Evolutionary conservation across 805 yeast genomes (phyloP), one percentile per base, ranked within the genome.

Genomic region (Yarrowia divulgata): DNA sequence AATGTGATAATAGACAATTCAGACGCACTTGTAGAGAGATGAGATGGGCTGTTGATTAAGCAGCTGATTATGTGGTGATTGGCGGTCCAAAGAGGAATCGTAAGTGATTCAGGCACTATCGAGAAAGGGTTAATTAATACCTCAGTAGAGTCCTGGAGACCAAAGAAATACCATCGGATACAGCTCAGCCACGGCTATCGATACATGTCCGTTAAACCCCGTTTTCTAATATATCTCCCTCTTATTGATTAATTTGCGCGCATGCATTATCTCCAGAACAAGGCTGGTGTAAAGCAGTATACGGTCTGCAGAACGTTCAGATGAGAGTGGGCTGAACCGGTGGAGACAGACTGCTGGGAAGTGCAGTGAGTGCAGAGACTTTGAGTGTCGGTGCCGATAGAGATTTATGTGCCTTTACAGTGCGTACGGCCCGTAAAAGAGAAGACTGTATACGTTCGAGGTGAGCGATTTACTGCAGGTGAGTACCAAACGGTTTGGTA

Each of bases 1-100:
- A 60, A 60, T 60, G 42, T 43, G 40, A 62, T 58, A 13, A 60
- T 60, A 43, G 49, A 58, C 58, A 19, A 23, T 23, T 23, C 4
- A 23, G 29, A 23, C 29, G 29, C 2, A 23, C 29, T 23, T 23
- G 29, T 23, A 23, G 29, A 23, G 29, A 23, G 3, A 23, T 23
- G 29, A 23, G 29, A 23, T 23, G 29, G 29, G 29, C 29, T 23
- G 29, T 23, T 23, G 4, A 2, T 9, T 50, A 32, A 50, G 55
- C 55, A 32, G 55, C n/a, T 5, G 29, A n/a, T 48, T 23, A 23
- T 14, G 29, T 42, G 46, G 19, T 42, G 46, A 42, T 8, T 7
- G 46, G 10, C 19, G 19, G 5, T 45, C 48, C 48, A 45, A 45
- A 16, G 45, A 42, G 45, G 45, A 7, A 42, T 14, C 8, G 19